phyloP scores from a whole-genome alignment of 148 eudicot genomes.

The Nepenthes mirabilis region DNA sequence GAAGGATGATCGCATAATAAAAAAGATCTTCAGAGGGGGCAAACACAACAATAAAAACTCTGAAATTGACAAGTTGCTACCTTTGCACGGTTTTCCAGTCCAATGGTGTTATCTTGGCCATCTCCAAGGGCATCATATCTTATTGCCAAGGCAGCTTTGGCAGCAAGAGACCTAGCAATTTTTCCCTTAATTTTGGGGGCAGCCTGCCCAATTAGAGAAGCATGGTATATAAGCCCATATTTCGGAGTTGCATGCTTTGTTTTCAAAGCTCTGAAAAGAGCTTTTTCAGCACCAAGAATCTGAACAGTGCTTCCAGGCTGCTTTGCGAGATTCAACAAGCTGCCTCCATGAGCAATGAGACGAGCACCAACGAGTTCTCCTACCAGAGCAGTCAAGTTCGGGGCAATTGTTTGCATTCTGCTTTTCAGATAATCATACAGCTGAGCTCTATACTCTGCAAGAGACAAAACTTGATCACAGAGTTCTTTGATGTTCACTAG shows the following conservation, averaged over 20 bases:
- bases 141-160: slow-evolving; percentile 79
- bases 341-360: slow-evolving; percentile 90
- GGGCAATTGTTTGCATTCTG: slow-evolving; percentile 95
- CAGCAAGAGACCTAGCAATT: slow-evolving; percentile 87
- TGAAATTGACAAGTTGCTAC: slow-evolving; percentile 16
- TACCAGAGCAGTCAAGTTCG: slow-evolving; percentile 88
- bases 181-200: slow-evolving; percentile 95
- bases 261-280: slow-evolving; percentile 89
- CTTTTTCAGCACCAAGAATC: slow-evolving; percentile 97
- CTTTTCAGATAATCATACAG: slow-evolving; percentile 80
- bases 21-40: background rate
- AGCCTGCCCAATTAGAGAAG: slow-evolving; percentile 90
- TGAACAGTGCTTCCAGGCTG: slow-evolving; percentile 98
- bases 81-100: slow-evolving; percentile 71
- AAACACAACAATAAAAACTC: background rate
- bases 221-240: slow-evolving; percentile 92
- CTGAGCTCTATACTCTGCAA: slow-evolving; percentile 84
- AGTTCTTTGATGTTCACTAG: slow-evolving; percentile 69
- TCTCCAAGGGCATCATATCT: slow-evolving; percentile 94
- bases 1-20: slow-evolving; percentile 5
- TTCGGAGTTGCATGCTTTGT: slow-evolving; percentile 97
- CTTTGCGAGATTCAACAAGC: slow-evolving; percentile 86
- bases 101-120: slow-evolving; percentile 71
- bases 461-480: slow-evolving; percentile 84
- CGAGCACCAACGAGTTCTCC: slow-evolving; percentile 99